Evolutionary conservation across 805 yeast genomes (phyloP).

Genomic region (Candida piceae): DNA sequence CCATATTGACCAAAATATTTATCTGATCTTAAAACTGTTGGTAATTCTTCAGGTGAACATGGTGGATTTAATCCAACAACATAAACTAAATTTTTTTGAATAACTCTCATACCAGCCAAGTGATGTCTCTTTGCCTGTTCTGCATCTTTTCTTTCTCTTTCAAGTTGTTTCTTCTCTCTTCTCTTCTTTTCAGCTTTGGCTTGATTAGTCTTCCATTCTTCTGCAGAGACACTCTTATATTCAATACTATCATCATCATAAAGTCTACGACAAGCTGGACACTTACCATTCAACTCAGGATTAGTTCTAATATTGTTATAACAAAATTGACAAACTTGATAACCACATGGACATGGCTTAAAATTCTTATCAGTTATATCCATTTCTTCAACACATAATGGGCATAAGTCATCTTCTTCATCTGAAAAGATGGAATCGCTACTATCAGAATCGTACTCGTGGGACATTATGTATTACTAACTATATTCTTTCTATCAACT

Average conservation of each 20-base stretch:
- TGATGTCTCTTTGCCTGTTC: constrained; percentile 83
- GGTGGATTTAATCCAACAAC: constrained; percentile 93
- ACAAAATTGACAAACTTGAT: constrained; percentile 97
- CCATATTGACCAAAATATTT: constrained; percentile 99
- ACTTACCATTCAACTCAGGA: constrained; percentile 90
- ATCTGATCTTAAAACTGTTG: constrained; percentile 76
- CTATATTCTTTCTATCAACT: too few species aligned
- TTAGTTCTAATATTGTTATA: constrained; percentile 94
- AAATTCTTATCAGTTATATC: constrained; percentile 94
- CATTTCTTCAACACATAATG: constrained; percentile 96
- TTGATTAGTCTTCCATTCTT: constrained; percentile 82
- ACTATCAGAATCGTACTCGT: constrained; percentile 18
- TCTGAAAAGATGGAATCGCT: constrained; percentile 64
- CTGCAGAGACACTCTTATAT: constrained; percentile 76
- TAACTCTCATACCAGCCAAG: constrained; percentile 95
- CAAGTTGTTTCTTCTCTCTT: constrained; percentile 75
- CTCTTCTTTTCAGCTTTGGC: constrained; percentile 76
- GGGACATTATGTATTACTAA: constrained; percentile 17
- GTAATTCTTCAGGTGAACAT: constrained; percentile 80
- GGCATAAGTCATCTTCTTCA: constrained; percentile 81
- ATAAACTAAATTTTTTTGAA: constrained; percentile 93
- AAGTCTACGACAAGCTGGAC: constrained; percentile 95
- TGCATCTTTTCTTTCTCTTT: constrained; percentile 86
- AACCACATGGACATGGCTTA: constrained; percentile 99
- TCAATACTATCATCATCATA: constrained; percentile 93